Conservation (phyloP, 176 grass and related monocot species). For the Raddia distichophylla region DNA sequence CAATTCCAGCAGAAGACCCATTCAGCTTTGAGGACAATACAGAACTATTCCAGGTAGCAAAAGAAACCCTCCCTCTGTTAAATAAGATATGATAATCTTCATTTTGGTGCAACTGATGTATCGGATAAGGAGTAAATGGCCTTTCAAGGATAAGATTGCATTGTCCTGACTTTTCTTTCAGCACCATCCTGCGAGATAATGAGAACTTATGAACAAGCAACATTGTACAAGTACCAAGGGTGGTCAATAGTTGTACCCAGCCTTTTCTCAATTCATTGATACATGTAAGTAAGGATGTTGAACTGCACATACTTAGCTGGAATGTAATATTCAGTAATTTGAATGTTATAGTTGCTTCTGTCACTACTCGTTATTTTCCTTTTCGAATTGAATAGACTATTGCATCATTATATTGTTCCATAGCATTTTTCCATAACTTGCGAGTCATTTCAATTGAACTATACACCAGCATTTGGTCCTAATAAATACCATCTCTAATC, state of each 20-base stretch:
- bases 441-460: background rate
- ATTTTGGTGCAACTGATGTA: slow-evolving; percentile 80
- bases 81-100: slow-evolving; percentile 73
- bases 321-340: slow-evolving; percentile 6
- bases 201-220: background rate
- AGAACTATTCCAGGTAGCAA: slow-evolving; percentile 70
- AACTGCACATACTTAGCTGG: background rate
- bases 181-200: slow-evolving; percentile 54
- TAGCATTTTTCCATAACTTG: background rate
- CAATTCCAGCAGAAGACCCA: slow-evolving; percentile 36
- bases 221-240: background rate
- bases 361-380: too few species aligned
- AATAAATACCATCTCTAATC: background rate
- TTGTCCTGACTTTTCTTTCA: slow-evolving; percentile 58
- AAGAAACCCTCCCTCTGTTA: slow-evolving; percentile 75
- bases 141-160: slow-evolving; percentile 93
- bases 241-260: background rate
- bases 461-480: background rate
- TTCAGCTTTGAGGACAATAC: slow-evolving; percentile 50
- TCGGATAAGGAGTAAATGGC: slow-evolving; percentile 86
- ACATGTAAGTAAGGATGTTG: background rate
- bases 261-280: background rate
- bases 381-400: background rate
- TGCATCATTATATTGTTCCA: background rate
- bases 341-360: background rate